Conservation (phyloP, 352 stramenopile genomes). For the Phytophthora capsici region DNA sequence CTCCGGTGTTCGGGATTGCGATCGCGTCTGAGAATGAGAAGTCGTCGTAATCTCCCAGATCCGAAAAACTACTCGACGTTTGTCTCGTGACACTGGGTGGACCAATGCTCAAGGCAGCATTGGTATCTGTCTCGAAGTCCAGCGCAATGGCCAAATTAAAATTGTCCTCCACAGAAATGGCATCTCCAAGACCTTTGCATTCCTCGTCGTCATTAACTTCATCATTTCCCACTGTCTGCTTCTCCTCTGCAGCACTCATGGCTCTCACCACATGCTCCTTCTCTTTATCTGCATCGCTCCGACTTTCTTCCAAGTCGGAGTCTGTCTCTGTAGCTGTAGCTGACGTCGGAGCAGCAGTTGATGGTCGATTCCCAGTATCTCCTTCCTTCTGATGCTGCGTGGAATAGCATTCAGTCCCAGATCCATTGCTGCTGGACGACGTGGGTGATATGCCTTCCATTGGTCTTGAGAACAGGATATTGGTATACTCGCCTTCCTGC, state of each 20-base stretch:
- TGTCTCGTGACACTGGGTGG: slow-evolving; percentile 69
- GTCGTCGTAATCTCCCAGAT: slow-evolving; percentile 87
- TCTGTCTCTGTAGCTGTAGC: slow-evolving; percentile 39
- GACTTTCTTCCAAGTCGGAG: slow-evolving; percentile 34
- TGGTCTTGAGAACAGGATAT: slow-evolving; percentile 32
- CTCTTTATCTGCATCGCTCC: slow-evolving; percentile 32
- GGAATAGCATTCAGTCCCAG: slow-evolving; percentile 35
- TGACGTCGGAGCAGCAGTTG: slow-evolving; percentile 25
- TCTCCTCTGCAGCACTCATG: slow-evolving; percentile 22
- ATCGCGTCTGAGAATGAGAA: slow-evolving; percentile 77
- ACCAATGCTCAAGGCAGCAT: slow-evolving; percentile 34
- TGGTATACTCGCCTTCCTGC: slow-evolving; percentile 42
- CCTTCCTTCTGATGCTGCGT: slow-evolving; percentile 1
- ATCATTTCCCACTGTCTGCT: slow-evolving; percentile 8
- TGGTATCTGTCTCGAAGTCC: slow-evolving; percentile 72
- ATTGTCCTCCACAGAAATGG: slow-evolving; percentile 25
- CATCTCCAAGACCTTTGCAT: slow-evolving; percentile 33
- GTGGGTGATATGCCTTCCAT: slow-evolving; percentile 55
- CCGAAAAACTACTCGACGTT: slow-evolving; percentile 88
- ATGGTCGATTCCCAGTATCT: slow-evolving; percentile 3
- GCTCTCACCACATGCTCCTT: slow-evolving; percentile 13
- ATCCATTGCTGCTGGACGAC: slow-evolving; percentile 68
- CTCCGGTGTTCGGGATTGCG: slow-evolving; percentile 36
- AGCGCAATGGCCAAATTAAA: slow-evolving; percentile 67
- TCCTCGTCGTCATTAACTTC: slow-evolving; percentile 33